Percentiles rank a stretch among this genome's conserved stretches.
Evolutionary conservation across 306 rosid genomes (phyloP).

Genomic region (Vigna trinervia): DNA sequence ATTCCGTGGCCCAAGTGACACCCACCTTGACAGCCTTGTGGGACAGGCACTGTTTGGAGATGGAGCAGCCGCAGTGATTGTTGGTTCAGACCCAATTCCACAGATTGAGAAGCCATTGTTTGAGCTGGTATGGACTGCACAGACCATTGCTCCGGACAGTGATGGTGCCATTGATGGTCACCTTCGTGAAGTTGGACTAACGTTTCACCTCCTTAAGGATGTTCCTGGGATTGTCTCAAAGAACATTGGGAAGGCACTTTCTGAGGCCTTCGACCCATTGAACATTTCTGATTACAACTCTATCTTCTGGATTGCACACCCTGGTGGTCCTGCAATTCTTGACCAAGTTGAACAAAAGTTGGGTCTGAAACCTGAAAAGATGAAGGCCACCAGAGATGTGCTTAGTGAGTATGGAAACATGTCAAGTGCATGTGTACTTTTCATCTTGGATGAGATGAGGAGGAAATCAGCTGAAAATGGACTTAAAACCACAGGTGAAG

Average conservation of each 20-base stretch:
- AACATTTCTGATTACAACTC: constrained; percentile 47
- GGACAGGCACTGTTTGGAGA: constrained; percentile 50
- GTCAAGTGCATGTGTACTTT: constrained; percentile 82
- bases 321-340: constrained; percentile 45
- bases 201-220: constrained; percentile 49
- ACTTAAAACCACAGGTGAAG: constrained; percentile 45
- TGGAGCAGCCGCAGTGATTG: constrained; percentile 54
- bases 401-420: constrained; percentile 72
- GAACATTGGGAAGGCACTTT: constrained; percentile 40
- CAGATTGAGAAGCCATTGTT: constrained; percentile 64
- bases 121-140: constrained; percentile 65
- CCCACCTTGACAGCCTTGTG: constrained; percentile 45
- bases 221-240: constrained; percentile 47
- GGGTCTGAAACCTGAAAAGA: constrained; percentile 39
- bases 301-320: constrained; percentile 50
- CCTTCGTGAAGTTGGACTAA: constrained; percentile 47
- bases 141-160: constrained; percentile 69
- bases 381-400: constrained; percentile 53
- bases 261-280: constrained; percentile 44
- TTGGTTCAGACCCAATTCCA: constrained; percentile 64
- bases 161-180: constrained; percentile 60
- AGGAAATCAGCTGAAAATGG: constrained; percentile 54
- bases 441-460: constrained; percentile 74
- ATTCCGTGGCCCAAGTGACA: constrained; percentile 44
- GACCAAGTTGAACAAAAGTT: constrained; percentile 45